A percentile compares a stretch with the other conserved stretches of the same genome.
Conservation (phyloP, 495 filamentous ascomycete genomes). For the Penicillium flavigenum region DNA sequence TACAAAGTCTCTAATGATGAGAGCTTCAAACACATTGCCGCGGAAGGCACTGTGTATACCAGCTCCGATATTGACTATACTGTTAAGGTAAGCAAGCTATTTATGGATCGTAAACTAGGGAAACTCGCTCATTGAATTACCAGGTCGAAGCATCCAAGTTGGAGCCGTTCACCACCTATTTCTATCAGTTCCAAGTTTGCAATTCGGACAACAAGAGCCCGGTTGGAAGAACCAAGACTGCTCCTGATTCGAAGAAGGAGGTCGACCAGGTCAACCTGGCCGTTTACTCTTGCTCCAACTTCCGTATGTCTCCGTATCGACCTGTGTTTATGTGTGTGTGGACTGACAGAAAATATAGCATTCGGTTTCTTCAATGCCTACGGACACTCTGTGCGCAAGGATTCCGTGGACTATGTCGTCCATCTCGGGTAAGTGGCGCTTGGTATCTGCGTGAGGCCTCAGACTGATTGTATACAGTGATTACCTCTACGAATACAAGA, state of each 20-base stretch:
- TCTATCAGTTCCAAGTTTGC: slow-evolving; percentile 57
- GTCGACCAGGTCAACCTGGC: slow-evolving; percentile 46
- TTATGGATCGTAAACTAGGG: neutral
- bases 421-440: slow-evolving; percentile 38
- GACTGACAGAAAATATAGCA: slow-evolving; percentile 13
- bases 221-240: slow-evolving; percentile 56
- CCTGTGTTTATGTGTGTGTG: slow-evolving; percentile 53
- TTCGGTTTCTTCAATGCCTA: slow-evolving; percentile 27
- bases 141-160: slow-evolving; percentile 60
- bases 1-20: slow-evolving; percentile 49
- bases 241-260: slow-evolving; percentile 35
- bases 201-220: slow-evolving; percentile 44
- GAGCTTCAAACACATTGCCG: slow-evolving; percentile 21
- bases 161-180: slow-evolving; percentile 58
- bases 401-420: slow-evolving; percentile 64
- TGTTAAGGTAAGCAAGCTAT: slow-evolving; percentile 50
- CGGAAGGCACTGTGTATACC: slow-evolving; percentile 56
- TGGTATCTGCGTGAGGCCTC: neutral
- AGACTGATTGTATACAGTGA: slow-evolving; percentile 42
- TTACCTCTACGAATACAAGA: slow-evolving; percentile 66
- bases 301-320: slow-evolving; percentile 37
- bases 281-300: slow-evolving; percentile 59
- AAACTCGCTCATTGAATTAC: slow-evolving; percentile 5
- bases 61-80: slow-evolving; percentile 69
- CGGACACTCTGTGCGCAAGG: slow-evolving; percentile 52